These are phyloP conservation scores for Metarhizium guizhouense DNA, from an alignment of 2,329 filamentous ascomycete species.

Conservation along the genomic window DNA sequence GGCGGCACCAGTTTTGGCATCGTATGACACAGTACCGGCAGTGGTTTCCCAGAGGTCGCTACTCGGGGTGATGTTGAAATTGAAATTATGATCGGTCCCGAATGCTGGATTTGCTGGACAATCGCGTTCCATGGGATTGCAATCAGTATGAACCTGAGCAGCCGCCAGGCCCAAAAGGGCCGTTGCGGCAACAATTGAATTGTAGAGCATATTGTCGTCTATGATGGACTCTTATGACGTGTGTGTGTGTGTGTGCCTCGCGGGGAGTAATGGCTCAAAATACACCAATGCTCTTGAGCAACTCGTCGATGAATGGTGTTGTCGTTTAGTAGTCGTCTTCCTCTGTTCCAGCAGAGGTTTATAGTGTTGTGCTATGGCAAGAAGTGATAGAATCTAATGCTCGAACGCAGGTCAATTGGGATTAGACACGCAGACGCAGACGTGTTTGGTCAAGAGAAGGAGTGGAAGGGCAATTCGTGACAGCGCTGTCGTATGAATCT, in stretches of 20 bases:
- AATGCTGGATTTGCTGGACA: slow-evolving; percentile 68
- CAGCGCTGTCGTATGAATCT: not conserved
- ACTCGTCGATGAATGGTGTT: not conserved
- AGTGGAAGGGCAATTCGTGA: not conserved
- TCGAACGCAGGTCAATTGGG: not conserved
- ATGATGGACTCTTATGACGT: not conserved
- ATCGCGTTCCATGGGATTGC: slow-evolving; percentile 62
- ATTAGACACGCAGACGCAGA: not conserved
- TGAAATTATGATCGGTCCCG: slow-evolving; percentile 50
- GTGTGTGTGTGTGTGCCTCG: not conserved
- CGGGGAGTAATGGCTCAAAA: too few species aligned
- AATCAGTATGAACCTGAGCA: slow-evolving; percentile 70
- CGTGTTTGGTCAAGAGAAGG: not conserved
- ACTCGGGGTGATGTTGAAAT: slow-evolving; percentile 55
- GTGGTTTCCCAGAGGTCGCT: slow-evolving; percentile 59
- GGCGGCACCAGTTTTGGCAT: slow-evolving; percentile 51
- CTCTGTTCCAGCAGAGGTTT: not conserved
- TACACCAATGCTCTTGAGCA: not conserved
- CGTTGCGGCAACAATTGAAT: slow-evolving; percentile 22
- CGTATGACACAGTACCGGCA: slow-evolving; percentile 55
- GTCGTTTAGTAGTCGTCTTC: not conserved
- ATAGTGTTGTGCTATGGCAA: not conserved
- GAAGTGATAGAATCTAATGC: not conserved
- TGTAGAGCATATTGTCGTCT: slow-evolving; percentile 6
- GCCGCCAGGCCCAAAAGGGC: slow-evolving; percentile 36